These are phyloP conservation scores for Aspergillus arachidicola DNA, from an alignment of 2,329 filamentous ascomycete species.

Conservation along the genomic window DNA sequence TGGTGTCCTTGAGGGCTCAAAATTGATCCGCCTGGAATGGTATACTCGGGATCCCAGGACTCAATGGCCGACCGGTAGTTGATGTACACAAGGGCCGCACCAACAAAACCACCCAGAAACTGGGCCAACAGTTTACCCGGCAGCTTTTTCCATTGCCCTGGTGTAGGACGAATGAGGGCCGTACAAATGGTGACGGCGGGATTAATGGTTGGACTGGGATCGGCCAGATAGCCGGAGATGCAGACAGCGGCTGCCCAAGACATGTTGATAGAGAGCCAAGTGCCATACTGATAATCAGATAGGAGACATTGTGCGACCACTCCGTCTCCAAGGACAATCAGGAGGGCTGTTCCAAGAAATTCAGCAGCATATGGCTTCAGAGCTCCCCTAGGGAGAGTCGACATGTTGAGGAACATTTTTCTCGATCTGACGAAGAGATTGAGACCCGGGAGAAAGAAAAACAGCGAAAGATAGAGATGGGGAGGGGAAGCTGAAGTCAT, in stretches of 20 bases:
- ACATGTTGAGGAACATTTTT: conserved; percentile 16
- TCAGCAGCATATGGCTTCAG: conserved; percentile 32
- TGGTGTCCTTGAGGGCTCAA: conserved; percentile 31
- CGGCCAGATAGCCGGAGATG: conserved; percentile 29
- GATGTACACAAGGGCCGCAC: conserved; percentile 32
- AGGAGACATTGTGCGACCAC: conserved; percentile 36
- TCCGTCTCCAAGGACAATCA: conserved; percentile 36
- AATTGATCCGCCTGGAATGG: conserved; percentile 32
- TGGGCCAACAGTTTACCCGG: conserved; percentile 32
- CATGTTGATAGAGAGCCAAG: conserved; percentile 38
- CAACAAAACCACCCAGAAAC: conserved; percentile 34
- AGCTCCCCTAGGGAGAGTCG: conserved; percentile 17
- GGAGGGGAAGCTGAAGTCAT: neutral
- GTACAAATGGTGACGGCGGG: conserved; percentile 29
- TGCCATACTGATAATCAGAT: conserved; percentile 36
- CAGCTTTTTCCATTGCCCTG: conserved; percentile 30
- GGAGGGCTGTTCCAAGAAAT: conserved; percentile 35
- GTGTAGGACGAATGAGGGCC: conserved; percentile 31
- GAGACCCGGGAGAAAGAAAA: neutral
- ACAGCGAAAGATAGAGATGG: neutral
- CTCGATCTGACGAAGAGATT: neutral
- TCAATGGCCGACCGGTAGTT: conserved; percentile 35
- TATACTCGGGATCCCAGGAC: conserved; percentile 36
- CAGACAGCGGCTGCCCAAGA: conserved; percentile 35
- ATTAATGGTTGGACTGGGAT: conserved; percentile 33